Evolutionary conservation across 192 early-diverging fungal genomes (phyloP).

Genomic region (Funneliformis mosseae): DNA sequence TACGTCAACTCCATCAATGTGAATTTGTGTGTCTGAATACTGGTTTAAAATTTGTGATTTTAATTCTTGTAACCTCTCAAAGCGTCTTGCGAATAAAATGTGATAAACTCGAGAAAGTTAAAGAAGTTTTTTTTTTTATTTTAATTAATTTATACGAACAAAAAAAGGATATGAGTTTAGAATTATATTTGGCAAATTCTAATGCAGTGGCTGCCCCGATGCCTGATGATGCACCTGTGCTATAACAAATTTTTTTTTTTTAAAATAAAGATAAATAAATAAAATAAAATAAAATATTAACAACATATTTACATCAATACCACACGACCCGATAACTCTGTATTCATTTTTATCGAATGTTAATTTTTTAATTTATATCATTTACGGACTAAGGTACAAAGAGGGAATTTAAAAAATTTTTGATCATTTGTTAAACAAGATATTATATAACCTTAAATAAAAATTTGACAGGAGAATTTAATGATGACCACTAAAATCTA

Average conservation of each 20-base stretch:
- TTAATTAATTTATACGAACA: not conserved
- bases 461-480: no score
- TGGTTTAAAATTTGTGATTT: slow-evolving; percentile 44
- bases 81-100: slow-evolving; percentile 61
- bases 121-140: not conserved
- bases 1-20: slow-evolving; percentile 67
- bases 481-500: no score
- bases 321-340: not conserved
- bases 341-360: not conserved
- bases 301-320: not conserved
- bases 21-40: slow-evolving; percentile 52
- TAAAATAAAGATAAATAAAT: no score
- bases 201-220: slow-evolving; percentile 65
- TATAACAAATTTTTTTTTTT: not conserved
- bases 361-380: no score
- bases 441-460: no score
- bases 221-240: slow-evolving; percentile 62
- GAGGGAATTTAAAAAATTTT: no score
- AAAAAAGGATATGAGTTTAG: slow-evolving; percentile 48
- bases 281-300: no score
- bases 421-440: no score
- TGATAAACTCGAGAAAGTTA: slow-evolving; percentile 19
- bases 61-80: slow-evolving; percentile 59
- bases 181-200: slow-evolving; percentile 61
- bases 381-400: no score